phyloP scores from a whole-genome alignment of 805 yeast genomes.

The Ogataea minuta region DNA sequence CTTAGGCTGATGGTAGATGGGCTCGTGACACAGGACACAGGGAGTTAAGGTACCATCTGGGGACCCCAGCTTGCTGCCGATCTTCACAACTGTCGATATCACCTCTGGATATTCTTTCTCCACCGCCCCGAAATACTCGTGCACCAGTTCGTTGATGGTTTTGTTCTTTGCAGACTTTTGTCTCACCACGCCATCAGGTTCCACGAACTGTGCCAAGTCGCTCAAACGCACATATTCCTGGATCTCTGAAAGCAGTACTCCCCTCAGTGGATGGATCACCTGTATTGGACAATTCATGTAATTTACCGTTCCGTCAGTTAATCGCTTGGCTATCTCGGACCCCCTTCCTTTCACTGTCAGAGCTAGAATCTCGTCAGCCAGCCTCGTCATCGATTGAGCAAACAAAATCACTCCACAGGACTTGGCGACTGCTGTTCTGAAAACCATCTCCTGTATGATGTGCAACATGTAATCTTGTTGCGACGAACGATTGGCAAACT shows the following conservation, averaged over 20 bases:
- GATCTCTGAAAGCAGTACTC: slow-evolving; percentile 68
- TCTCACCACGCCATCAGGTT: slow-evolving; percentile 20
- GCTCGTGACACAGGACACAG: slow-evolving; percentile 59
- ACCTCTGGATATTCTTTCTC: slow-evolving; percentile 84
- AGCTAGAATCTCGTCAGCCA: slow-evolving; percentile 78
- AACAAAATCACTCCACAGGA: slow-evolving; percentile 57
- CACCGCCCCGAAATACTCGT: slow-evolving; percentile 66
- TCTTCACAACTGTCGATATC: slow-evolving; percentile 87
- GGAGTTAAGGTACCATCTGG: slow-evolving; percentile 33
- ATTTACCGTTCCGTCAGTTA: slow-evolving; percentile 44
- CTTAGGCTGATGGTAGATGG: slow-evolving; percentile 55
- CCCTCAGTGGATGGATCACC: slow-evolving; percentile 70
- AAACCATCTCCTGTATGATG: slow-evolving; percentile 46
- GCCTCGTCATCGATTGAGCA: slow-evolving; percentile 78
- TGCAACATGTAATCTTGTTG: slow-evolving; percentile 57
- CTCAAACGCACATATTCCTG: slow-evolving; percentile 48
- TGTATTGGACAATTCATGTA: slow-evolving; percentile 37
- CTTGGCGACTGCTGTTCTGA: slow-evolving; percentile 43
- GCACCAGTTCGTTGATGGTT: slow-evolving; percentile 78
- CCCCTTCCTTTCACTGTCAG: slow-evolving; percentile 88
- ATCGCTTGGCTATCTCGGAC: slow-evolving; percentile 50
- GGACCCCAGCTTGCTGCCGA: slow-evolving; percentile 71
- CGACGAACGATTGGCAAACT: slow-evolving; percentile 55
- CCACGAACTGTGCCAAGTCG: slow-evolving; percentile 36
- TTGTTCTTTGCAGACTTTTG: slow-evolving; percentile 59